A percentile compares a stretch with the other conserved stretches of the same genome.
Conservation (phyloP, 805 yeast genomes). For the Blastobotrys americana region DNA sequence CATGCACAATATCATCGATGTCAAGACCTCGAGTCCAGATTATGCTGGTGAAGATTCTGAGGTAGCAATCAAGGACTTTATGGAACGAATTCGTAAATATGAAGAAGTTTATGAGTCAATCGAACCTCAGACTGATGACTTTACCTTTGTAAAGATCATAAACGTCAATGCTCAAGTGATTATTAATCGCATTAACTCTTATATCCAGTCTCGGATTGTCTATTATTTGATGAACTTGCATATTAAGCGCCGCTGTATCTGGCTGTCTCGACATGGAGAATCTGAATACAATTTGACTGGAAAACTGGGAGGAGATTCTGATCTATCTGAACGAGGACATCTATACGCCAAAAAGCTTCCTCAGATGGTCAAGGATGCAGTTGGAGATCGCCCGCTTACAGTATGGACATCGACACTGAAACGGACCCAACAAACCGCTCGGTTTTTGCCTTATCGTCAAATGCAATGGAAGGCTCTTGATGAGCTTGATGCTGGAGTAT, state of each 20-base stretch:
- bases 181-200: conserved; percentile 78
- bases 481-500: conserved; percentile 94
- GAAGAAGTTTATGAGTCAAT: conserved; percentile 72
- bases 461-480: conserved; percentile 95
- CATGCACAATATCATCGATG: conserved; percentile 73
- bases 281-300: conserved; percentile 87
- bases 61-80: conserved; percentile 63
- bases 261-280: conserved; percentile 96
- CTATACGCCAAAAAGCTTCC: conserved; percentile 79
- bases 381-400: conserved; percentile 52
- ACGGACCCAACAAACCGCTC: conserved; percentile 90
- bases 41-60: conserved; percentile 63
- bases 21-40: conserved; percentile 81
- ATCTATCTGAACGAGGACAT: conserved; percentile 75
- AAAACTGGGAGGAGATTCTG: conserved; percentile 92
- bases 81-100: conserved; percentile 65
- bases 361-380: conserved; percentile 57
- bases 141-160: conserved; percentile 80
- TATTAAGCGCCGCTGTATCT: conserved; percentile 83
- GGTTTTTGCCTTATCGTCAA: conserved; percentile 69
- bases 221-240: conserved; percentile 94
- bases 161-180: conserved; percentile 85
- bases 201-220: conserved; percentile 85
- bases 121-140: conserved; percentile 41
- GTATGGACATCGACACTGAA: conserved; percentile 93